Conservation (phyloP, 768 basidiomycete species). For the Kwoniella sp. region DNA sequence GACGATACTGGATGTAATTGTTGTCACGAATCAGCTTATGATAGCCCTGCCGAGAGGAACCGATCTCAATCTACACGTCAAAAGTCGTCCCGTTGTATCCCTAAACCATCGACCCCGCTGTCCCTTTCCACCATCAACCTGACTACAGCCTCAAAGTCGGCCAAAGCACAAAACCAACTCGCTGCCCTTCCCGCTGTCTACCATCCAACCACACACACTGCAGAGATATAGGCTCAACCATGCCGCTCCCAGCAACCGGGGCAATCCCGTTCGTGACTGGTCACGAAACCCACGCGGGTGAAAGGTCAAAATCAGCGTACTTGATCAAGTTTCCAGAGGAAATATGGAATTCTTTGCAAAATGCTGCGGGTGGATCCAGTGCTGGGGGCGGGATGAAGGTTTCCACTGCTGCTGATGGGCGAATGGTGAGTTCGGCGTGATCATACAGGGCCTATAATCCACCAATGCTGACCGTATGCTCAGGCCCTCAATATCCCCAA, state of each 20-base stretch:
- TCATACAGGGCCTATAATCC: background rate
- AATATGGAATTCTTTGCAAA: conserved; percentile 28
- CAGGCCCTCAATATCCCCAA: conserved; percentile 30
- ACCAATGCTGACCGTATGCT: too few species aligned
- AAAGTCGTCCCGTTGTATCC: too few species aligned
- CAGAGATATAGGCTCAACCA: background rate
- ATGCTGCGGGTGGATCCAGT: conserved; percentile 2
- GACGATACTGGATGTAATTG: too few species aligned
- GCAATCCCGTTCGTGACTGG: conserved; percentile 5
- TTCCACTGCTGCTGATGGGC: conserved; percentile 16
- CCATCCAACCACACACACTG: too few species aligned
- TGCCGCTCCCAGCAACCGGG: conserved; percentile 17
- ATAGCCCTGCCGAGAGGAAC: too few species aligned
- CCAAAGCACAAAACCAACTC: too few species aligned
- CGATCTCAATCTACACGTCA: too few species aligned
- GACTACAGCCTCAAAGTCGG: too few species aligned
- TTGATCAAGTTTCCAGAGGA: conserved; percentile 40
- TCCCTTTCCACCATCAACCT: too few species aligned
- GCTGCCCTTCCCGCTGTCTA: too few species aligned
- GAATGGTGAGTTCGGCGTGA: conserved; percentile 22
- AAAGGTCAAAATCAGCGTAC: conserved; percentile 19
- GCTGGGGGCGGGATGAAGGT: conserved; percentile 14
- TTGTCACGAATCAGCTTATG: too few species aligned
- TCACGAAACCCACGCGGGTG: background rate
- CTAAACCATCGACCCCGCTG: too few species aligned